phyloP scores from a whole-genome alignment of 73 alveolate genomes.

The Paramecium tetraurelia region DNA sequence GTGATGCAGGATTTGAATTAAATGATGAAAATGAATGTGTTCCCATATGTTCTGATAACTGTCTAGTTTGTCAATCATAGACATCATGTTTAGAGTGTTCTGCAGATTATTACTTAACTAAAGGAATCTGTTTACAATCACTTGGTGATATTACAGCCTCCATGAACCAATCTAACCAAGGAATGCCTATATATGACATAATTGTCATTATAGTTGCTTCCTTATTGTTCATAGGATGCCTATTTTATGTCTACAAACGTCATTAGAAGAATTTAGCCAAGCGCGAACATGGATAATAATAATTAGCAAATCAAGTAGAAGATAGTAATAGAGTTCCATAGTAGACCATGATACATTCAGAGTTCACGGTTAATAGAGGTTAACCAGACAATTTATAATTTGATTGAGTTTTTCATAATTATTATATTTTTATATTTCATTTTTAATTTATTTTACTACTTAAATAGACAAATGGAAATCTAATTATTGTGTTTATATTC shows the following conservation, averaged over 20 bases:
- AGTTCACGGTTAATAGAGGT: neutral
- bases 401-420: neutral
- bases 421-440: neutral
- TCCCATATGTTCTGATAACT: neutral
- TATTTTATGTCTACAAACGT: neutral
- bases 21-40: neutral
- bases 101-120: neutral
- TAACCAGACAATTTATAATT: neutral
- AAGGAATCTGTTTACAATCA: neutral
- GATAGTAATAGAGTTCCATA: neutral
- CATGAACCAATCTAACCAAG: neutral
- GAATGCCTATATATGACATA: neutral
- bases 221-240: neutral
- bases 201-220: neutral
- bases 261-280: neutral
- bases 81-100: neutral
- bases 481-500: neutral
- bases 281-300: neutral
- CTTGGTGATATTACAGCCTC: neutral
- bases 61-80: neutral
- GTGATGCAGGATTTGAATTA: neutral
- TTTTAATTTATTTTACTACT: neutral
- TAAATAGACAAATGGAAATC: neutral
- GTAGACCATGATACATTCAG: neutral
- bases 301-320: neutral